These are phyloP conservation scores for Melaleuca quinquenervia DNA, from an alignment of 345 rosid species.

Conservation along the genomic window DNA sequence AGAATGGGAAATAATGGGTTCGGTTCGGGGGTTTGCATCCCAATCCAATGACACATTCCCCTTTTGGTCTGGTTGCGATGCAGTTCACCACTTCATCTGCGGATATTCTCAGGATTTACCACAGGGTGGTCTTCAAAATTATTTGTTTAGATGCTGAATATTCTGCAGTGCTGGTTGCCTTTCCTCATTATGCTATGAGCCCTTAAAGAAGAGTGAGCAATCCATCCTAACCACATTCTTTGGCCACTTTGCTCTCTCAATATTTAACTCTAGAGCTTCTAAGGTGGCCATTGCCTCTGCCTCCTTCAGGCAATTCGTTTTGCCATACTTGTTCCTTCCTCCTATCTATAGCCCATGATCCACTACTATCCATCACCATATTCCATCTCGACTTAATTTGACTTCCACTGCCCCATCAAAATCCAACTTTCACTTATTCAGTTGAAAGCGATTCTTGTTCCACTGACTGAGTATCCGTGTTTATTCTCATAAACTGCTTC, in stretches of 20 bases:
- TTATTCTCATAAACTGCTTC: neutral
- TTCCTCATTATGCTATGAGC: neutral
- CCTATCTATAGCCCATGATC: neutral
- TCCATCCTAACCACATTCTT: neutral
- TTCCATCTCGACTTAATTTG: neutral
- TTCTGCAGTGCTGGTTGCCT: neutral
- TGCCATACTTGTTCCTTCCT: neutral
- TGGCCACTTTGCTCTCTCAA: neutral
- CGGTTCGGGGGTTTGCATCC: neutral
- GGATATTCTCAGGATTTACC: neutral
- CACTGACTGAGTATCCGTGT: neutral
- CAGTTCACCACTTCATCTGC: neutral
- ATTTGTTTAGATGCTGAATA: neutral
- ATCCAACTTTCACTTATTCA: neutral
- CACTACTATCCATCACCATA: neutral
- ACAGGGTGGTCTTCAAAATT: neutral
- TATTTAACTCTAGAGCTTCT: neutral
- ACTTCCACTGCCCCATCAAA: neutral
- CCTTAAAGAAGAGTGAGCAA: neutral
- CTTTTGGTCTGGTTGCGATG: neutral
- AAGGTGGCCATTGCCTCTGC: neutral
- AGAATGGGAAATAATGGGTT: neutral
- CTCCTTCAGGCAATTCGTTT: neutral
- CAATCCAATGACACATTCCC: neutral
- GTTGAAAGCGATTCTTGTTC: neutral